Percentiles rank a stretch among this genome's conserved stretches.
phyloP scores from a whole-genome alignment of 306 rosid genomes.

The Purshia tridentata region DNA sequence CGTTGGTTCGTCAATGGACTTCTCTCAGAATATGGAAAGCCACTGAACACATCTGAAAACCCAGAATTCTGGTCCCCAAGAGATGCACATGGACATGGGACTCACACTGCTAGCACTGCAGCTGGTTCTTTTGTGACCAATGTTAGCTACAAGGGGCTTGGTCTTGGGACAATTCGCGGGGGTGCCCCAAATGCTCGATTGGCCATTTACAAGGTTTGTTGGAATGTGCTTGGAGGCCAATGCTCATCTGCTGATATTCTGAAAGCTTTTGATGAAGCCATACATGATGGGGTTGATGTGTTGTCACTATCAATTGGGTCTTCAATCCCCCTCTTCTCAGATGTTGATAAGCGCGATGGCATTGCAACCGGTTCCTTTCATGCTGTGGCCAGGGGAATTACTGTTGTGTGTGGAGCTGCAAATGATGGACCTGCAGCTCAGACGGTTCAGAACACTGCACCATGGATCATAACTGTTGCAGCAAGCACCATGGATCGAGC shows the following conservation, averaged over 20 bases:
- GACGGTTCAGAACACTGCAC: slow-evolving; percentile 38
- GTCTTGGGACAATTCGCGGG: slow-evolving; percentile 40
- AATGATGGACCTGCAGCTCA: slow-evolving; percentile 42
- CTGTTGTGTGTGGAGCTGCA: slow-evolving; percentile 38
- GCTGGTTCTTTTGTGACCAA: slow-evolving; percentile 38
- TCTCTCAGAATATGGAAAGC: slow-evolving; percentile 33
- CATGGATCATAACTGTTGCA: slow-evolving; percentile 45
- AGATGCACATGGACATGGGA: slow-evolving; percentile 50
- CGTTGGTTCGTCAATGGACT: slow-evolving; percentile 46
- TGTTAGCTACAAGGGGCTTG: slow-evolving; percentile 52
- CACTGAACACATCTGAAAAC: slow-evolving; percentile 22
- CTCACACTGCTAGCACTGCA: slow-evolving; percentile 49
- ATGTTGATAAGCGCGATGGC: slow-evolving; percentile 37
- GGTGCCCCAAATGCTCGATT: slow-evolving; percentile 52
- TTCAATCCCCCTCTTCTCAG: slow-evolving; percentile 37
- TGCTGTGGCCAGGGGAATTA: slow-evolving; percentile 48
- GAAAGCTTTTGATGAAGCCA: slow-evolving; percentile 51
- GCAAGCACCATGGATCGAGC: slow-evolving; percentile 45
- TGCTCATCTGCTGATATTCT: slow-evolving; percentile 50
- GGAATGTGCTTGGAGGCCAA: slow-evolving; percentile 41
- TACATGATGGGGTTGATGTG: slow-evolving; percentile 54
- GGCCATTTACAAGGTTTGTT: slow-evolving; percentile 59
- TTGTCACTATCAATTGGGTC: slow-evolving; percentile 44
- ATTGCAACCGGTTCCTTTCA: slow-evolving; percentile 46
- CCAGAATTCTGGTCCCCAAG: slow-evolving; percentile 49